Evolutionary conservation across 2,329 filamentous ascomycete species (phyloP).

Genomic region (Sclerotinia nivalis): DNA sequence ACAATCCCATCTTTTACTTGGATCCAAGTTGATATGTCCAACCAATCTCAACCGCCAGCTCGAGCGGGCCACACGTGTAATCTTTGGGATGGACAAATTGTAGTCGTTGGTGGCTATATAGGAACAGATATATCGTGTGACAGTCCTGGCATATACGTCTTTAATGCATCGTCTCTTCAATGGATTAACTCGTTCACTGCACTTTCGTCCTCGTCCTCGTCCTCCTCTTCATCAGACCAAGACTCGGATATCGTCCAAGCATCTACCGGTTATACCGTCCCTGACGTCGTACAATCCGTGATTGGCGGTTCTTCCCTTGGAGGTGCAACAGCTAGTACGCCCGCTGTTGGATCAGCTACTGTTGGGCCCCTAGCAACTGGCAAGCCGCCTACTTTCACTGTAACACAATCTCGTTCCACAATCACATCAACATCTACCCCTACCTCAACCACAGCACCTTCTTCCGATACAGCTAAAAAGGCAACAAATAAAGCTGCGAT

Average conservation of each 20-base stretch:
- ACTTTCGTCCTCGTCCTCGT: conserved; percentile 48
- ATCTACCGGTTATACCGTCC: conserved; percentile 66
- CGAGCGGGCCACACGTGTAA: conserved; percentile 70
- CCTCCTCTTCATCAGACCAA: conserved; percentile 32
- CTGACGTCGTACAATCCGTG: conserved; percentile 59
- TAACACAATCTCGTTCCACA: conserved; percentile 57
- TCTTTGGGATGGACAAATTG: conserved; percentile 68
- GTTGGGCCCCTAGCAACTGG: conserved; percentile 71
- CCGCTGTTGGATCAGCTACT: conserved; percentile 61
- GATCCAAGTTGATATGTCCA: conserved; percentile 61
- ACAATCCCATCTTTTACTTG: conserved; percentile 73
- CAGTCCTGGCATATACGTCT: conserved; percentile 69
- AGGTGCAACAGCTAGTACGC: conserved; percentile 66
- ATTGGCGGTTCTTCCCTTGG: conserved; percentile 62
- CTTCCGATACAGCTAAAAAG: conserved; percentile 25
- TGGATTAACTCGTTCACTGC: conserved; percentile 66
- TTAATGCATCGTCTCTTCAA: conserved; percentile 64
- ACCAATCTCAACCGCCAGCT: conserved; percentile 57
- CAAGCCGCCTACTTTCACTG: conserved; percentile 66
- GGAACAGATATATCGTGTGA: conserved; percentile 63
- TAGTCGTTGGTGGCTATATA: conserved; percentile 70
- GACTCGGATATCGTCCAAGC: conserved; percentile 51
- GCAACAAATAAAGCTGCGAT: conserved; percentile 46
- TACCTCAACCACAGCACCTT: conserved; percentile 39
- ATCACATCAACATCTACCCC: conserved; percentile 51